Evolutionary conservation across 768 basidiomycete species (phyloP).

Genomic region (Trametes sanguinea): DNA sequence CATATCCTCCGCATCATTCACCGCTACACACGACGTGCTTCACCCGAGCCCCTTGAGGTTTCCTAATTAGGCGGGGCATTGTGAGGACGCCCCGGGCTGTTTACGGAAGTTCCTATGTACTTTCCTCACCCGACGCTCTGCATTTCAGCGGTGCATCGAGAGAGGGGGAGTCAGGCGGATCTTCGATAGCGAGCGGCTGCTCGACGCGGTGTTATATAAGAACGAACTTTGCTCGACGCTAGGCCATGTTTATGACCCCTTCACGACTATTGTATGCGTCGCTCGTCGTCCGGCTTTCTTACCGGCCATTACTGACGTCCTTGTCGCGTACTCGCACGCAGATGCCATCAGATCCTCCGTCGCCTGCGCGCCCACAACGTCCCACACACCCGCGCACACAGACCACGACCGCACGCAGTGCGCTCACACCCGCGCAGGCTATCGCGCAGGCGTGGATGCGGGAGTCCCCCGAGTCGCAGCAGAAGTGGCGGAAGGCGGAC

Average conservation of each 20-base stretch:
- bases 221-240: conserved; percentile 30
- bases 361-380: conserved; percentile 27
- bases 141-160: conserved; percentile 22
- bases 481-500: conserved; percentile 59
- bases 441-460: conserved; percentile 72
- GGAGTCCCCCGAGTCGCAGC: conserved; percentile 60
- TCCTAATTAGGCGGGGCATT: conserved; percentile 30
- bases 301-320: conserved; percentile 22
- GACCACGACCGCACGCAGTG: conserved; percentile 16
- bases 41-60: conserved; percentile 28
- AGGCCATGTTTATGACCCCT: conserved; percentile 31
- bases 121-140: conserved; percentile 26
- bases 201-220: conserved; percentile 33
- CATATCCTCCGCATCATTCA: conserved; percentile 9
- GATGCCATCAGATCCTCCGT: conserved; percentile 36
- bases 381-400: conserved; percentile 23
- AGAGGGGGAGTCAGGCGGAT: conserved; percentile 26
- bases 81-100: conserved; percentile 22
- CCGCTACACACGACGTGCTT: conserved; percentile 19
- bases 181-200: conserved; percentile 28
- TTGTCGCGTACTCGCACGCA: conserved; percentile 14
- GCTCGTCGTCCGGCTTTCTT: conserved; percentile 13
- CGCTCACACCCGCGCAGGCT: conserved; percentile 55
- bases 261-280: conserved; percentile 33
- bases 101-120: conserved; percentile 34